Evolutionary conservation across 2,329 filamentous ascomycete genomes (phyloP).

Genomic region (Incumbomyces delicatus): DNA sequence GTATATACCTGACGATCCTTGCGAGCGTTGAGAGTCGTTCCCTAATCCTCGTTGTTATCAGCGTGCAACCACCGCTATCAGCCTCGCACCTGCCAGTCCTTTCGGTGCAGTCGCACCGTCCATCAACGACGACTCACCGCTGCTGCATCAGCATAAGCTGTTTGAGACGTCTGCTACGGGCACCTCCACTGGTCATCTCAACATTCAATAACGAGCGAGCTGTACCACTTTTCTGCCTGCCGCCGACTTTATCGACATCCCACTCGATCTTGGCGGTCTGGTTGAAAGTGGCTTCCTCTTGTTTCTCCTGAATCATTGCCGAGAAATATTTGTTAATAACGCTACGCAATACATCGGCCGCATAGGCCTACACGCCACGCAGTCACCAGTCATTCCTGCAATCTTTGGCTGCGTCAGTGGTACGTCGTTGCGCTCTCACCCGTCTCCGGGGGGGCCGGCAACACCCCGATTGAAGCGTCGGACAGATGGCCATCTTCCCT

Average conservation of each 20-base stretch:
- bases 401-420: no score
- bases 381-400: no score
- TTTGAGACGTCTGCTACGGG: neutral
- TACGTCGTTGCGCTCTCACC: no score
- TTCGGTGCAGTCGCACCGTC: constrained; percentile 8
- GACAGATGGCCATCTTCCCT: no score
- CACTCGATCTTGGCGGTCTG: neutral
- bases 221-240: neutral
- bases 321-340: no score
- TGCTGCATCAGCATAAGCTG: no score
- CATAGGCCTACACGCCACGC: no score
- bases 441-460: no score
- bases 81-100: constrained; percentile 7
- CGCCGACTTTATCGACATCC: neutral
- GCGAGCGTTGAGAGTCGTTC: constrained; percentile 7
- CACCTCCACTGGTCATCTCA: neutral
- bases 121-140: neutral
- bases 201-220: neutral
- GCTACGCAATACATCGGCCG: no score
- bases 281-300: no score
- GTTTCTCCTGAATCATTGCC: no score
- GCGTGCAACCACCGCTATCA: neutral
- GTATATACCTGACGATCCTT: constrained; percentile 15
- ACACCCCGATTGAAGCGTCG: no score
- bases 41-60: constrained; percentile 1